Evolutionary conservation across 2,329 filamentous ascomycete species (phyloP), one percentile per base, ranked within the genome.

Genomic region (Cladophialophora yegresii): DNA sequence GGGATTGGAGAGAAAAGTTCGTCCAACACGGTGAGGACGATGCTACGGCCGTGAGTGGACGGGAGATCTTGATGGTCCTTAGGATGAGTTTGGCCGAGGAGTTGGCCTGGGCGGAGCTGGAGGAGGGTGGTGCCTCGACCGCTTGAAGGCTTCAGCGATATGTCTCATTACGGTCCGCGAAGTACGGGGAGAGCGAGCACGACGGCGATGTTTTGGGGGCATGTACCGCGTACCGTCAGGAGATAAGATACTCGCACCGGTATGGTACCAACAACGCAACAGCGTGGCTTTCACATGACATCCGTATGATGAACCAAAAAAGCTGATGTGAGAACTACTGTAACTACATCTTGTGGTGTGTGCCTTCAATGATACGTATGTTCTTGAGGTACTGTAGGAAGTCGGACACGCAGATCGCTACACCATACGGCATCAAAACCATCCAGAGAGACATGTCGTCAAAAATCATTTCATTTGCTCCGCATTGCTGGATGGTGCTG

Each of bases 41-140:
- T 3, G 51, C 13, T 20, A n/a, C 13, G 43, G 83, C 84, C 32
- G 82, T 84, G 20, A 86, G 79, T 67, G 89, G 87, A 0, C 82
- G 82, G 54, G 89, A 93, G 67, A 81, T 97, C n/a, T 77, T 96
- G 64, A 82, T 83, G 68, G 84, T 88, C 68, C 74, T 96, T 76
- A 84, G 93, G 69, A 75, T 91, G 58, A 89, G 88, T 2, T 76
- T 96, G 72, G 89, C 91, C 13, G 86, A 84, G 75, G 91, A 95
- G 70, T 78, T 96, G 73, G 67, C 63, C 40, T 45, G 70, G 45
- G 68, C 64, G 16, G 67, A 68, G 49, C 54, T 72, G 16, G 66
- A 71, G 9, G 51, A 30, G 10, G 51, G 23, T 33, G 51, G 12
- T 23, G 23, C 16, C 10, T 26, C n/a, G 12, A 10, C n/a, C 16